Evolutionary conservation across 345 rosid species (phyloP).

Genomic region (Euphorbia peplus): DNA sequence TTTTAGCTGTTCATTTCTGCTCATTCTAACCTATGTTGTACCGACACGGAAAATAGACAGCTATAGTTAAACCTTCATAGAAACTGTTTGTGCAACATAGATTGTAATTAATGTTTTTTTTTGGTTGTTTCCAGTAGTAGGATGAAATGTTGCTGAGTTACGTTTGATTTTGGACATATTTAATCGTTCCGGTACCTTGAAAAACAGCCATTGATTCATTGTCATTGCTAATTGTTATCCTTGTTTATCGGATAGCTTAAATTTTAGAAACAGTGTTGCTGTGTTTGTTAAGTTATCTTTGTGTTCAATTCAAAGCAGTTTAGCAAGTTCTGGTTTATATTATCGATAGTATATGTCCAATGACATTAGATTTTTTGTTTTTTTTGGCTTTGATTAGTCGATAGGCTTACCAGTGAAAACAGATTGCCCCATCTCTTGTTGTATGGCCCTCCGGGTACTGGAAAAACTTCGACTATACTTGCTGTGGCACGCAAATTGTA

Average conservation of each 20-base stretch:
- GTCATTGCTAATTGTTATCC: no score
- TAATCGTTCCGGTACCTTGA: no score
- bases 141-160: neutral
- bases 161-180: no score
- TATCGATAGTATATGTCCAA: neutral
- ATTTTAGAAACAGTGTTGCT: neutral
- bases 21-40: neutral
- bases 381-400: constrained; percentile 49
- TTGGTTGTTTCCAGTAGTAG: neutral
- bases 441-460: constrained; percentile 98
- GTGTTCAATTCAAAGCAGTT: neutral
- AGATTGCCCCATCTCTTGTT: constrained; percentile 83
- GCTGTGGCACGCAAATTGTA: constrained; percentile 95
- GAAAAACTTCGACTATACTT: constrained; percentile 97
- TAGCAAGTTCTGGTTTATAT: neutral
- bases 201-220: no score
- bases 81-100: no score
- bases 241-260: neutral
- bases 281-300: neutral
- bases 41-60: no score
- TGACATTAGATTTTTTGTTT: neutral
- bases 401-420: constrained; percentile 90
- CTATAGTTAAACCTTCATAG: no score
- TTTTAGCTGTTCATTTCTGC: neutral
- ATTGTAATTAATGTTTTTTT: no score